Evolutionary conservation across 139 green algal species (phyloP), one percentile per base, ranked within the genome.

Genomic region (Chlamydomonas sp.): DNA sequence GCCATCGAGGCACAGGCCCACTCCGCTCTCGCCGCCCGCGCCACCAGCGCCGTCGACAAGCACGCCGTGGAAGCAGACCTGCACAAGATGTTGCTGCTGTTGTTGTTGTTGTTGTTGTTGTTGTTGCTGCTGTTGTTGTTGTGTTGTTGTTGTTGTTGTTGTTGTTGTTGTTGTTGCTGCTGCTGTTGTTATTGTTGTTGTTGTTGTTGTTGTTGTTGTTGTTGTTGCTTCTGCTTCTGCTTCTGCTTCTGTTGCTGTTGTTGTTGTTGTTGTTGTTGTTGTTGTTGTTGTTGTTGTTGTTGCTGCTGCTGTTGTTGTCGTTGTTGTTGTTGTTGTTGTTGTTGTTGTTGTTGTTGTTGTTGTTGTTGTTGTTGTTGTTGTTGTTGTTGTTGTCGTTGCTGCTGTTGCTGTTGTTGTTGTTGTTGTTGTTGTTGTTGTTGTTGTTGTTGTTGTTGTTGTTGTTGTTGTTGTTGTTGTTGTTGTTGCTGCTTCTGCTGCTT

Each of bases 31-130:
- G 8, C 29, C 59, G 6, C 59, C 59, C 8, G 59, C n/a, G 10
- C 59, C 59, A 13, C 16, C 10, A 16, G 59, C 59, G 10, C 59
- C 59, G 0, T 48, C 37, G 16, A 72, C 63, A 35, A 67, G n/a
- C 64, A 93, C 48, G 10, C 89, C 90, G 66, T 95, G 83, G 75
- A 96, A 96, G 1, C 67, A 70, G 13, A 96, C 26, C 74, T 92
- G n/a, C 8, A 85, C 63, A 30, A 80, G 62, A n/a, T n/a, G n/a
- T n/a, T n/a, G n/a, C n/a, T n/a, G n/a, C n/a, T n/a, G n/a, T n/a
- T n/a, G n/a, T n/a, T n/a, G n/a, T n/a, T n/a, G n/a, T n/a, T 54
- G 43, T 54, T 54, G 43, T 54, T 13, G 16, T 54, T 54, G 43
- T 54, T 26, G 16, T 54, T 54, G 20, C n/a, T n/a, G n/a, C n/a